Base-by-base conservation (phyloP, 352 stramenopile species). In the Globisporangium yorkense region DNA sequence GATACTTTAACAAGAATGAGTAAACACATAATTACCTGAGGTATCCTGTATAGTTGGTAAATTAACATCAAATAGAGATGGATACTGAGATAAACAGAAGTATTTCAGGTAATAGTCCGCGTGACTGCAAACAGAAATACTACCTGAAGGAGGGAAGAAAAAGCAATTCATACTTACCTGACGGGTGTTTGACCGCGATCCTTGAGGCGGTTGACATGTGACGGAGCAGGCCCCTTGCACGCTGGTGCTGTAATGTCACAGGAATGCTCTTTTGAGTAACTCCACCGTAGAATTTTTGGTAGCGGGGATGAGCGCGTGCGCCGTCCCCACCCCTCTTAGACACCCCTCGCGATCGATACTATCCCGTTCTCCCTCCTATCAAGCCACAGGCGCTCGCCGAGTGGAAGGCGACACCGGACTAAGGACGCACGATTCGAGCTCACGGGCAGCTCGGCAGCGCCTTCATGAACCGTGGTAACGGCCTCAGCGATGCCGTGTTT, bases 171-270 rank as follows among this genome's bases (percentile, higher is more conserved):
- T 89, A 88, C 77, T 89, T 89, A 88, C 80, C 76, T 88, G 78
- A 91, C 78, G 88, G 81, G 81, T 89, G 77, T 72, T 87, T 72
- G 79, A 82, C 74, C 67, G 53, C 80, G 77, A 84, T 92, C 82
- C 87, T 65, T 71, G 67, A 88, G 80, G 82, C 62, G 71, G 77
- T 84, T 92, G 80, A 83, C 82, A 89, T 92, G 77, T 83, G 73
- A 80, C 80, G 80, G 82, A 91, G 81, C 81, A 91, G 78, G 77
- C 79, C 78, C 78, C 81, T 87, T 85, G 74, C 76, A 91, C 81
- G 75, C 81, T 66, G 78, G 79, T 88, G 81, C 79, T 91, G 81
- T 91, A 91, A 91, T 77, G 73, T 79, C 70, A 83, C 75, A 88
- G 74, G 77, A 86, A 84, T 88, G 77, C 75, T 78, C 77, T 82